Percentiles rank a stretch among this genome's conserved stretches.
Evolutionary conservation across 176 grass and related monocot genomes (phyloP).

Genomic region (Musa troglodytarum): DNA sequence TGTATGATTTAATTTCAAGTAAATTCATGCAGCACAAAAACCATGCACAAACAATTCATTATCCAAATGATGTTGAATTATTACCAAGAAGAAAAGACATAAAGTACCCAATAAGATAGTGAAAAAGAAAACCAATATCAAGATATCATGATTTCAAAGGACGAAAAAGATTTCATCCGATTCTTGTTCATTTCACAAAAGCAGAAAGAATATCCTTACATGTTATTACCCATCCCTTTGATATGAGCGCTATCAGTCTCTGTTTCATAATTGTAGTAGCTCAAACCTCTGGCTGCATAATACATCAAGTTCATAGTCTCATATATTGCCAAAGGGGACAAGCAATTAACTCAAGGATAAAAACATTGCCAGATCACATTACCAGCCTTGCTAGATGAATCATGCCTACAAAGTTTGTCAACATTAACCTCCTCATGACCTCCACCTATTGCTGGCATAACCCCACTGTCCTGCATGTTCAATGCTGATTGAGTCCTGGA

Average conservation of each 20-base stretch:
- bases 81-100: no score
- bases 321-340: not conserved
- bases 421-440: not conserved
- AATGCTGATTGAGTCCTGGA: not conserved
- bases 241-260: conserved; percentile 31
- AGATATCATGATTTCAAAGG: no score
- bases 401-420: not conserved
- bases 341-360: not conserved
- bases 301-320: not conserved
- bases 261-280: conserved; percentile 16
- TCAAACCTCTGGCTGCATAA: conserved; percentile 3
- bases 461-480: not conserved
- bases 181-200: no score
- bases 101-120: no score
- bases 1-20: no score
- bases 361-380: not conserved
- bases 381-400: not conserved
- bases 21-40: no score
- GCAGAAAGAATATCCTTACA: conserved; percentile 25
- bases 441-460: not conserved
- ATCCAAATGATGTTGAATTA: no score
- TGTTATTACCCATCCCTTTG: conserved; percentile 30
- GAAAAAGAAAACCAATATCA: no score
- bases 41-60: no score
- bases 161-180: no score